Evolutionary conservation across 768 basidiomycete genomes (phyloP), one percentile per base, ranked within the genome.

Genomic region (Rhizopogon sp.): DNA sequence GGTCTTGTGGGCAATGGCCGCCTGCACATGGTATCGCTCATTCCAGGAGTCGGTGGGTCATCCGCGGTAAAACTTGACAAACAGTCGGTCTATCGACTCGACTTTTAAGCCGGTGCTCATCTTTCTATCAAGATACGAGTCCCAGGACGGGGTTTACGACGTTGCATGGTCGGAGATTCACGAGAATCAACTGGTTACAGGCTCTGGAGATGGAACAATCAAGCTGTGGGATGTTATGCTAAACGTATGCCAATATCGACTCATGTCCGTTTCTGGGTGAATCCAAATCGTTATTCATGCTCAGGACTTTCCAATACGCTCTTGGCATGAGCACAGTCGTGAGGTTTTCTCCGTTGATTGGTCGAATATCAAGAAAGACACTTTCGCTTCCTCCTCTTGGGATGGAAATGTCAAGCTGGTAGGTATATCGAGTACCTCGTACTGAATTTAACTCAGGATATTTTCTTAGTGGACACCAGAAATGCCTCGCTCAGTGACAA

Each of bases 271-370:
- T 43, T 17, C 17, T 53, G 46, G 50, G 50, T 58, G 49, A 61
- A 62, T 56, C 62, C 64, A 67, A 68, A 66, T 58, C 8, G 5
- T 16, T 35, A 14, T 37, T 37, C 13, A 20, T 22, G 8, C 58
- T 6, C 72, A 98, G 93, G 88, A 93, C 62, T 81, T 87, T 52
- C 95, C 96, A 1, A 88, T 98, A 60, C 84, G 85, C 57, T 83
- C 82, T 47, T 98, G 96, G 95, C 88, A 92, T 62, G 96, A 98
- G 70, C 96, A 98, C 70, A 83, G 86, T 11, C 83, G 87, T 49
- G 96, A 98, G 68, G 92, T 94, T 6, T 94, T 91, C 74, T 88
- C 88, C 10, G 83, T 98, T 5, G 92, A 98, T 69, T 98, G 96
- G 95, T 93, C 88, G 58, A 98, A 97, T 71, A 70, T 95, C 58